These are phyloP conservation scores for Scedosporium aurantiacum DNA, from an alignment of 2,329 filamentous ascomycete genomes.

Conservation along the genomic window DNA sequence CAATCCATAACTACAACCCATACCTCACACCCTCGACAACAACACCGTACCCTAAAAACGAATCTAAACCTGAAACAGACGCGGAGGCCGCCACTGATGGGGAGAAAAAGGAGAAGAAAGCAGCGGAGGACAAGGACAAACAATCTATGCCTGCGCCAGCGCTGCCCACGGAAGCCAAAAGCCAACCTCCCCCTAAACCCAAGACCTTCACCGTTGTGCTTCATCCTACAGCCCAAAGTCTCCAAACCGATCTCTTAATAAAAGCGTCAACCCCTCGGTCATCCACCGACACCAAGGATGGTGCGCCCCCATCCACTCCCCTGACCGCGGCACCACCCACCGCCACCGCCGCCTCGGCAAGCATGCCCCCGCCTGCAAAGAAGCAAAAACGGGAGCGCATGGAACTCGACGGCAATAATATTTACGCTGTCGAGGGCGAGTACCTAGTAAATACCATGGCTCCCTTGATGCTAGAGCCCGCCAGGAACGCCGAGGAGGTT, in stretches of 20 bases:
- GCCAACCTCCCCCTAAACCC: constrained; percentile 41
- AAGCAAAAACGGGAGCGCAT: constrained; percentile 60
- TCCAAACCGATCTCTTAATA: constrained; percentile 59
- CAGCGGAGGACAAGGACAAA: constrained; percentile 35
- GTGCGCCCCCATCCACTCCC: constrained; percentile 54
- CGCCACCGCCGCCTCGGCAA: constrained; percentile 50
- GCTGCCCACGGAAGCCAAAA: constrained; percentile 26
- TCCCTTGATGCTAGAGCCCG: constrained; percentile 68
- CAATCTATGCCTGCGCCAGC: constrained; percentile 46
- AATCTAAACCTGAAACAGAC: constrained; percentile 23
- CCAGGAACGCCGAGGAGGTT: constrained; percentile 55
- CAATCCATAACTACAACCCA: constrained; percentile 84
- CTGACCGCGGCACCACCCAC: constrained; percentile 48
- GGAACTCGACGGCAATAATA: constrained; percentile 64
- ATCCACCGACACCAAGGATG: constrained; percentile 17
- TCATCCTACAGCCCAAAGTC: constrained; percentile 67
- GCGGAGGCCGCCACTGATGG: constrained; percentile 13
- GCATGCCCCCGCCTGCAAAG: constrained; percentile 51
- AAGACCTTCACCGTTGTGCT: constrained; percentile 70
- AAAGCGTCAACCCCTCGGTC: constrained; percentile 4
- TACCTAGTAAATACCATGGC: constrained; percentile 64
- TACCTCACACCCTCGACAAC: constrained; percentile 85
- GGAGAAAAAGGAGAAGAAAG: constrained; percentile 26
- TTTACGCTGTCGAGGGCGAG: constrained; percentile 65
- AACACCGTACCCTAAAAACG: constrained; percentile 59